Evolutionary conservation across 1,139 yeast genomes (phyloP), one percentile per base, ranked within the genome.

Genomic region (Debaryomyces fabryi): DNA sequence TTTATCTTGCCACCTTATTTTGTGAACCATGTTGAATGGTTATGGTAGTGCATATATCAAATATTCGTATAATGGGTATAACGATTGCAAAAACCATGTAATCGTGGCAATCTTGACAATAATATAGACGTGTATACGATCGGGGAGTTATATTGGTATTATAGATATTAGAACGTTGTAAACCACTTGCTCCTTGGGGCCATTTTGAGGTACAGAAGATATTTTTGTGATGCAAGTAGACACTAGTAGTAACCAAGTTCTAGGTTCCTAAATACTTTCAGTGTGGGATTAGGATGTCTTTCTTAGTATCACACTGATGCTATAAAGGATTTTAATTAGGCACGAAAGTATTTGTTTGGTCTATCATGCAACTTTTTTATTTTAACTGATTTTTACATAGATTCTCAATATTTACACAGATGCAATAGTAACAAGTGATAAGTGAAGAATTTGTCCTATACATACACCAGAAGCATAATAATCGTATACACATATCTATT

Each of bases 1-100:
- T 27, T 25, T 15, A 29, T 42, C 43, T 42, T 46, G 46, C 44
- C 46, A 42, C 49, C 49, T 25, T 42, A 37, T 35, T 29, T 35
- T 21, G 37, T 21, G 39, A 42, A 25, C 20, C 27, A 18, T 20
- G 21, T 27, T 35, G 36, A 27, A 27, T 20, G 13, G 30, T 5
- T 20, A 12, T 8, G 24, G 43, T 27, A 29, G 47, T 39, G 47
- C 16, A 29, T 32, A 24, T 39, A 37, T 44, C 46, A 34, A 44
- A 30, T 29, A 35, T 23, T 23, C 9, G 18, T 5, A 12, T 10
- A 37, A 6, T 15, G 13, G n/a, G 20, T 21, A 12, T 5, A 20
- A 40, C 15, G 43, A 40, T 40, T 40, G 43, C 43, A 40, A 40
- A 40, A 32, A 7, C 10, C 12, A 18, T 13, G 8, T 15, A 13